Percentiles rank a stretch among this genome's conserved stretches.
Conservation (phyloP, 2,329 filamentous ascomycete genomes). For the Pseudogymnoascus sp. region DNA sequence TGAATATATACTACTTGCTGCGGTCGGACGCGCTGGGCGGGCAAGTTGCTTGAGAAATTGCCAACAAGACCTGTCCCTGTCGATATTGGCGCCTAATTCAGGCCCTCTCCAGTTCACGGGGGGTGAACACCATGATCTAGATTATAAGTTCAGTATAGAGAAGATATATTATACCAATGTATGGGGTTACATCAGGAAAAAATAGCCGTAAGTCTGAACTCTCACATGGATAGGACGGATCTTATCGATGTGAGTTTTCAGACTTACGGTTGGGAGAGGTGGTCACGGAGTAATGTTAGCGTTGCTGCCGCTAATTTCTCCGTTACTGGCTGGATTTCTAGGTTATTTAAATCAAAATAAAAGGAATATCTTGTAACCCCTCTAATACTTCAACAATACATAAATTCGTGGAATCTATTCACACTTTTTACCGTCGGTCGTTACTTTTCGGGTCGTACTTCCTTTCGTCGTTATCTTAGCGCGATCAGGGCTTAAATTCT, state of each 20-base stretch:
- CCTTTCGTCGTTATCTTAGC: constrained; percentile 40
- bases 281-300: background rate
- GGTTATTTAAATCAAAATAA: background rate
- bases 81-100: too few relatives aligned
- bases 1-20: too few relatives aligned
- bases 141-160: constrained; percentile 1
- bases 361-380: background rate
- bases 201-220: background rate
- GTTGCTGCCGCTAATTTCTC: background rate
- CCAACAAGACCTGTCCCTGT: too few relatives aligned
- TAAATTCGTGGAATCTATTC: background rate
- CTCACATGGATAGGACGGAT: background rate
- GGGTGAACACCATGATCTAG: too few relatives aligned
- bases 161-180: background rate
- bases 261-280: background rate
- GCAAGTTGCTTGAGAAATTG: too few relatives aligned
- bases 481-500: constrained; percentile 26
- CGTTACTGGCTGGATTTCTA: constrained; percentile 6
- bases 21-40: too few relatives aligned
- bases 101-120: too few relatives aligned
- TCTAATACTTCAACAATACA: background rate
- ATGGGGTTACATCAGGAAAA: background rate
- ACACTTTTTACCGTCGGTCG: background rate
- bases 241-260: too few relatives aligned
- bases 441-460: constrained; percentile 11